Evolutionary conservation across 495 filamentous ascomycete genomes (phyloP).

Genomic region (Daldinia decipiens): DNA sequence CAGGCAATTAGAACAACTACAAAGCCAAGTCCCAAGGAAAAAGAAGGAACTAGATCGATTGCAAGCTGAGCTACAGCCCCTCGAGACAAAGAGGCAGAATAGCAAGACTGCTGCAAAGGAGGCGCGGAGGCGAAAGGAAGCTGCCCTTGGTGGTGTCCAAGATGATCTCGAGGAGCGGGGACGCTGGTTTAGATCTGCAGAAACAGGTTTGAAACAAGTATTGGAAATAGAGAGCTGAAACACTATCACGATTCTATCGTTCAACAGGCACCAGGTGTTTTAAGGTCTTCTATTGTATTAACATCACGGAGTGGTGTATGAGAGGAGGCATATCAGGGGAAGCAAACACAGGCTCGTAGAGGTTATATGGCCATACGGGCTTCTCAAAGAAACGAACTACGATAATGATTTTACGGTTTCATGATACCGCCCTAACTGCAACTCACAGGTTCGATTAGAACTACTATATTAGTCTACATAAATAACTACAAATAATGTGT

Average conservation of each 20-base stretch:
- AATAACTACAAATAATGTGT: too few species aligned
- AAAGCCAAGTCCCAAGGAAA: constrained; percentile 73
- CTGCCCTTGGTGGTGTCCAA: constrained; percentile 69
- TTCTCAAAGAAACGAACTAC: too few species aligned
- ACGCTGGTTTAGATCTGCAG: constrained; percentile 80
- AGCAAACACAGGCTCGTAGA: too few species aligned
- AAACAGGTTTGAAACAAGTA: constrained; percentile 72
- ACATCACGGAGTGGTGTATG: too few species aligned
- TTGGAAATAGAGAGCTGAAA: constrained; percentile 55
- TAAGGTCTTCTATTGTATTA: not conserved
- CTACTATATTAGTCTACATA: too few species aligned
- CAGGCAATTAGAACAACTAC: constrained; percentile 71
- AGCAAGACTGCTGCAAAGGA: constrained; percentile 78
- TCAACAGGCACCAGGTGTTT: not conserved
- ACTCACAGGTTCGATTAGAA: too few species aligned
- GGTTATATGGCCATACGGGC: too few species aligned
- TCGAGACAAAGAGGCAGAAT: constrained; percentile 77
- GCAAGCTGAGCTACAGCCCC: constrained; percentile 72
- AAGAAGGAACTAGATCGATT: constrained; percentile 76
- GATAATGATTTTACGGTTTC: too few species aligned
- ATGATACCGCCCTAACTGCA: too few species aligned
- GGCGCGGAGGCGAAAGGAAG: constrained; percentile 79
- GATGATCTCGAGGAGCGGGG: constrained; percentile 86
- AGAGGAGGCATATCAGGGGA: too few species aligned
- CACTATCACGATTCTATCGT: not conserved